phyloP scores from a whole-genome alignment of 2,329 filamentous ascomycete species.

The Colletotrichum lini region DNA sequence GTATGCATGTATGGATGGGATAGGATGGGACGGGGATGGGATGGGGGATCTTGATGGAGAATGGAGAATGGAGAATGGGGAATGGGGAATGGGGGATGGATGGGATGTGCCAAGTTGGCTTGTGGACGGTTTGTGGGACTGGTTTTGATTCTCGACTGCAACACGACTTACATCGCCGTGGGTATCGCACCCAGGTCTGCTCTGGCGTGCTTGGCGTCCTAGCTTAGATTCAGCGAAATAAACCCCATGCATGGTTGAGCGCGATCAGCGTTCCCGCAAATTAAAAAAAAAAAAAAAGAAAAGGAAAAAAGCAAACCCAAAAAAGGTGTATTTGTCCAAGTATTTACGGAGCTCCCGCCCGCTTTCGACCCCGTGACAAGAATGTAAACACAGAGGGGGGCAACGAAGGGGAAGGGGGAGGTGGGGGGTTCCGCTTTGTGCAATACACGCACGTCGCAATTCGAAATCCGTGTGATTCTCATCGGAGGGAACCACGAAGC shows the following conservation, averaged over 20 bases:
- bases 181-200: slow-evolving; percentile 31
- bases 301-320: too few species aligned
- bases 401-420: too few species aligned
- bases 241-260: slow-evolving; percentile 3
- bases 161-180: slow-evolving; percentile 32
- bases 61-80: too few species aligned
- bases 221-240: not conserved
- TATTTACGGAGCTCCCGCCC: slow-evolving; percentile 3
- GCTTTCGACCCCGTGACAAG: slow-evolving; percentile 18
- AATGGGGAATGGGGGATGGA: too few species aligned
- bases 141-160: not conserved
- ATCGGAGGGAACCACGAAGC: not conserved
- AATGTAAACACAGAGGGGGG: not conserved
- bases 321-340: too few species aligned
- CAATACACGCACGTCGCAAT: slow-evolving; percentile 4
- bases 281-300: too few species aligned
- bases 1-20: too few species aligned
- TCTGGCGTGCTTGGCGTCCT: slow-evolving; percentile 23
- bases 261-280: slow-evolving; percentile 28
- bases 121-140: not conserved
- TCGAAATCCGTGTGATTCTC: not conserved
- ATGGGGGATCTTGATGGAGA: too few species aligned
- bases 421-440: slow-evolving; percentile 8
- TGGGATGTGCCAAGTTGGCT: not conserved
- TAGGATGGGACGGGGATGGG: too few species aligned